These are phyloP conservation scores for Pleurotus tuoliensis DNA, from an alignment of 768 basidiomycete genomes.

Conservation along the genomic window DNA sequence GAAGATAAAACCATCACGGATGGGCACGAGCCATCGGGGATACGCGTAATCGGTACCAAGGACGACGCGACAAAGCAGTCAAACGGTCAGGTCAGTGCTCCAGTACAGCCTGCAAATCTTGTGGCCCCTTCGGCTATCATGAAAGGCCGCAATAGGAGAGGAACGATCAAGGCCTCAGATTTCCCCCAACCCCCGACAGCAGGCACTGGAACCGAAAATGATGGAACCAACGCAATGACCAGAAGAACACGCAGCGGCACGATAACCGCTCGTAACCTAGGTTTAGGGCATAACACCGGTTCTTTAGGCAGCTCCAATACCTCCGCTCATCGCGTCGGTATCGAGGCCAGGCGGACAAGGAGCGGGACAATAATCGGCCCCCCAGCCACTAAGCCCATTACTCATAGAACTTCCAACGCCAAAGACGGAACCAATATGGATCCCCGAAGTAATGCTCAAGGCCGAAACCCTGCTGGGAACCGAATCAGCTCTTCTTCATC, in stretches of 20 bases:
- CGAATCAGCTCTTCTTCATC: no score
- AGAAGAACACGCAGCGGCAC: background rate
- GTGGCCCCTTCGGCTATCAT: background rate
- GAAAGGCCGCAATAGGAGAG: background rate
- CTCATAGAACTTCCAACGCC: background rate
- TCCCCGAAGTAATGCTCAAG: no score
- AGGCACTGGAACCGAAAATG: background rate
- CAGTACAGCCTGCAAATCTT: no score
- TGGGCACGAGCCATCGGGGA: no score
- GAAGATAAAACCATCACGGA: no score
- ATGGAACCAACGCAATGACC: background rate
- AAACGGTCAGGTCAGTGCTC: no score
- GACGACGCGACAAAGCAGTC: no score
- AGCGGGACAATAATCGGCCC: conserved; percentile 2
- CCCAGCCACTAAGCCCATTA: background rate
- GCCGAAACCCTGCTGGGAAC: no score
- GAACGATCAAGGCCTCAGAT: conserved; percentile 5
- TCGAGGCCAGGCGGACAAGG: background rate
- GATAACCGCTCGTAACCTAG: background rate
- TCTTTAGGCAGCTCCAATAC: background rate
- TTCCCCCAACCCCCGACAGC: background rate
- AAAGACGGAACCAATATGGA: no score
- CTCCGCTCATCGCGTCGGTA: background rate
- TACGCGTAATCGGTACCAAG: no score
- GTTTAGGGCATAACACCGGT: background rate